These are phyloP conservation scores for Tolypocladium tundrense DNA, from an alignment of 2,329 filamentous ascomycete species.

Conservation along the genomic window DNA sequence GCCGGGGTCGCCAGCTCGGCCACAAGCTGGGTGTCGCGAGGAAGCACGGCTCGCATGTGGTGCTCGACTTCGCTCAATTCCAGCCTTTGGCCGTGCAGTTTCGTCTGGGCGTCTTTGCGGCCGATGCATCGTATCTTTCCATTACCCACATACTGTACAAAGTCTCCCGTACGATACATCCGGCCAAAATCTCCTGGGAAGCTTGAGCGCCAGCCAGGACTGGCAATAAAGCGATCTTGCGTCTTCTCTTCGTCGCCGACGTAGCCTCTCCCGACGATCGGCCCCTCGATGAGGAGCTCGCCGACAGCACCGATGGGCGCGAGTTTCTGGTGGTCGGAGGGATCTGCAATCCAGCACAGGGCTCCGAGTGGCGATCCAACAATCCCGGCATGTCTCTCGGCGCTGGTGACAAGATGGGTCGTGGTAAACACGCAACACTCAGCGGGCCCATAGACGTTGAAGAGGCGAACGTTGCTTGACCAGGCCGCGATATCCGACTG, in stretches of 20 bases:
- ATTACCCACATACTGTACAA: constrained; percentile 1
- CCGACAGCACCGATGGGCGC: constrained; percentile 15
- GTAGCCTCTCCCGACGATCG: constrained; percentile 38
- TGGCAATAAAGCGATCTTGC: constrained; percentile 20
- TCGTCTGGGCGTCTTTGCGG: constrained; percentile 2
- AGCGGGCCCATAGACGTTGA: constrained; percentile 33
- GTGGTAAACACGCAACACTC: constrained; percentile 21
- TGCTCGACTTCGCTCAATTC: constrained; percentile 4
- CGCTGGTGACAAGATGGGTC: constrained; percentile 16
- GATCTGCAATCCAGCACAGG: constrained; percentile 13
- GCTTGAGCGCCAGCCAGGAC: constrained; percentile 26
- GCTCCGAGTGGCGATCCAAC: constrained; percentile 6
- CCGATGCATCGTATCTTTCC: constrained; percentile 1
- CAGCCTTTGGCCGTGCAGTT: constrained; percentile 2
- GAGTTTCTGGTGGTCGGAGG: constrained; percentile 9
- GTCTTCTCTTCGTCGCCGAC: constrained; percentile 25
- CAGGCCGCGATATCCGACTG: neutral
- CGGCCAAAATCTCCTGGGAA: constrained; percentile 5
- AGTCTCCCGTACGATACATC: constrained; percentile 2
- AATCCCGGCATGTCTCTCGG: constrained; percentile 19
- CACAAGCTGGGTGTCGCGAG: neutral
- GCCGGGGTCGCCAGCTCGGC: neutral
- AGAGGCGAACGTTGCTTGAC: constrained; percentile 7
- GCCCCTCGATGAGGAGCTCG: constrained; percentile 28
- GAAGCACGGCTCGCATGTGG: neutral